A percentile compares a stretch with the other conserved stretches of the same genome.
Conservation (phyloP, 2,329 filamentous ascomycete species). For the Zalaria sp. region DNA sequence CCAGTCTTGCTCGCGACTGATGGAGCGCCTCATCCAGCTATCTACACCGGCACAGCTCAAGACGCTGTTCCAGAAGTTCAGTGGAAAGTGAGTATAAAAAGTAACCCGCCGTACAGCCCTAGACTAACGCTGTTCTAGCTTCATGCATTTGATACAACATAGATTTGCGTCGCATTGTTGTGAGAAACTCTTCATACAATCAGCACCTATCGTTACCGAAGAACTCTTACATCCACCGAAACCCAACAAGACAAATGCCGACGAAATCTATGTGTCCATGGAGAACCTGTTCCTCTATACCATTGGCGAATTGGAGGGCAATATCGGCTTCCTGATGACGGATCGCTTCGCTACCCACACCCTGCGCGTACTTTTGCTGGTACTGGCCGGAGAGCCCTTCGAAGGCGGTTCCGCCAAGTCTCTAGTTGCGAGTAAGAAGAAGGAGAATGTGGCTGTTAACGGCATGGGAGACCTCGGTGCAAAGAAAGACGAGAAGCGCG, state of each 20-base stretch:
- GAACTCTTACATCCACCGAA: constrained; percentile 45
- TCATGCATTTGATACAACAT: constrained; percentile 81
- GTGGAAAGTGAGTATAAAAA: constrained; percentile 45
- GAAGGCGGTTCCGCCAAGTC: constrained; percentile 55
- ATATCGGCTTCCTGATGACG: constrained; percentile 70
- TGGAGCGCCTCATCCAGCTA: constrained; percentile 80
- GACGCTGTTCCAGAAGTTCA: constrained; percentile 71
- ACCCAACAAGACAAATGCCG: constrained; percentile 25
- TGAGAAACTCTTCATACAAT: constrained; percentile 77
- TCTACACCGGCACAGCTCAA: constrained; percentile 73
- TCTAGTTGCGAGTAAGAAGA: constrained; percentile 81
- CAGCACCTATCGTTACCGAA: constrained; percentile 62
- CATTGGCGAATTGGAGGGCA: constrained; percentile 75
- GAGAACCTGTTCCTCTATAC: constrained; percentile 75
- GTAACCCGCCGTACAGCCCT: neutral
- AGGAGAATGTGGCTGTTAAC: constrained; percentile 62
- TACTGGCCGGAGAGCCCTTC: constrained; percentile 71
- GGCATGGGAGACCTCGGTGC: constrained; percentile 29
- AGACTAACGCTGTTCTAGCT: constrained; percentile 21
- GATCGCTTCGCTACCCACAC: constrained; percentile 86
- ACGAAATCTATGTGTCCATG: constrained; percentile 49
- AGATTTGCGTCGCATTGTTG: constrained; percentile 96
- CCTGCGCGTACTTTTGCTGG: constrained; percentile 69
- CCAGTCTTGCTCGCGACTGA: constrained; percentile 83
- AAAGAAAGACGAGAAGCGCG: constrained; percentile 20